Evolutionary conservation across 2,329 filamentous ascomycete species (phyloP).

Genomic region (Dactylellina cionopaga): DNA sequence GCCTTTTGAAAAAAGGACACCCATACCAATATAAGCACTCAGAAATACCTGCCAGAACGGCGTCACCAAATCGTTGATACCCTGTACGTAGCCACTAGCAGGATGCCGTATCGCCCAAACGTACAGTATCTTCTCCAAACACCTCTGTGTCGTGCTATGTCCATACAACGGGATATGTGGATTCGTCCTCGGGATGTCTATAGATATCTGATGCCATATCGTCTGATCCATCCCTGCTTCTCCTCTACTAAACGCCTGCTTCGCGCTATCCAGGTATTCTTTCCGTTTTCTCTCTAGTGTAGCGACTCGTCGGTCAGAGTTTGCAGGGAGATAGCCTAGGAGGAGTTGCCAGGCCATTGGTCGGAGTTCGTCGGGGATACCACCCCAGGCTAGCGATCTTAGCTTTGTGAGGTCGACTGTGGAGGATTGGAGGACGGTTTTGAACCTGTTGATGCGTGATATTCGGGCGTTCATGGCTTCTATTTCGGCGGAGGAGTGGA

Average conservation of each 20-base stretch:
- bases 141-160: conserved; percentile 94
- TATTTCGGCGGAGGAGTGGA: conserved; percentile 70
- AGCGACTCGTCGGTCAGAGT: conserved; percentile 87
- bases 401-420: conserved; percentile 87
- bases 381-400: conserved; percentile 88
- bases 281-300: conserved; percentile 93
- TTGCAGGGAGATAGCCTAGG: conserved; percentile 94
- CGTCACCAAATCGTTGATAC: conserved; percentile 97
- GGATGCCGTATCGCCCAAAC: conserved; percentile 98
- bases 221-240: conserved; percentile 88
- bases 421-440: conserved; percentile 90
- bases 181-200: conserved; percentile 95
- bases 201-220: conserved; percentile 99
- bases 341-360: conserved; percentile 99
- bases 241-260: conserved; percentile 73
- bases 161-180: conserved; percentile 94
- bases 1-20: neutral
- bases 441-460: conserved; percentile 97
- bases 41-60: conserved; percentile 99
- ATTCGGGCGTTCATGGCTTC: conserved; percentile 89
- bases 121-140: conserved; percentile 92
- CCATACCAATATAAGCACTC: conserved; percentile 72
- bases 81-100: conserved; percentile 96
- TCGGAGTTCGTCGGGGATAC: conserved; percentile 91
- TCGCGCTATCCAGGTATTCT: conserved; percentile 93